These are phyloP conservation scores for Kazachstania viticola DNA, from an alignment of 805 yeast genomes.

Conservation along the genomic window DNA sequence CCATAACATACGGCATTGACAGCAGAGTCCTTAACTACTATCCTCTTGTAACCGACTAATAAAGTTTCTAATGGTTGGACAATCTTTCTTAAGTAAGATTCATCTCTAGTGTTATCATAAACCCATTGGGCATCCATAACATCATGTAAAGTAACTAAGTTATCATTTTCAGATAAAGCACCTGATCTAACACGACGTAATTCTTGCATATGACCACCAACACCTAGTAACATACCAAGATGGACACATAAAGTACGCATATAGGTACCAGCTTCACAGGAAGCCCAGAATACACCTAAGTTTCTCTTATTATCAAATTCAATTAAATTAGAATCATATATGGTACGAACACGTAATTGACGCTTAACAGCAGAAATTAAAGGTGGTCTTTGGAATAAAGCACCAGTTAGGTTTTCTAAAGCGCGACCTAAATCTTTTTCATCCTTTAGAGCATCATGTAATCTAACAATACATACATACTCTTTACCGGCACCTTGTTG, in stretches of 20 bases:
- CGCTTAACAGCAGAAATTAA: conserved; percentile 97
- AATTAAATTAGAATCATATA: conserved; percentile 88
- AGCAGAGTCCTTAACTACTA: conserved; percentile 90
- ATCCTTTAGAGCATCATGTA: conserved; percentile 86
- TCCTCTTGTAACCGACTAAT: conserved; percentile 89
- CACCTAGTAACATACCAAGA: conserved; percentile 94
- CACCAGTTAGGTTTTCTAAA: conserved; percentile 94
- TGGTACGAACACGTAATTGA: conserved; percentile 95
- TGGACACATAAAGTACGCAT: conserved; percentile 99
- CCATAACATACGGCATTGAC: conserved; percentile 98
- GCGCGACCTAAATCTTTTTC: conserved; percentile 80
- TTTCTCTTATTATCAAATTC: conserved; percentile 94
- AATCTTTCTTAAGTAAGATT: conserved; percentile 84
- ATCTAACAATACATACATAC: conserved; percentile 93
- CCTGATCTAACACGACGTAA: conserved; percentile 98
- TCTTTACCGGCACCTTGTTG: conserved; percentile 99
- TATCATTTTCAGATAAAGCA: conserved; percentile 82
- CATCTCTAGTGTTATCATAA: conserved; percentile 95
- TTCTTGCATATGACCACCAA: conserved; percentile 99
- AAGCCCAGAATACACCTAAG: conserved; percentile 97
- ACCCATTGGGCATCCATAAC: conserved; percentile 97
- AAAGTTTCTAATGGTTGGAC: conserved; percentile 92
- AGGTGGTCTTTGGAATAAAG: conserved; percentile 98
- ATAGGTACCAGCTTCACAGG: conserved; percentile 99
- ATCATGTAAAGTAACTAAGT: conserved; percentile 92